A percentile compares a stretch with the other conserved stretches of the same genome.
phyloP scores from a whole-genome alignment of 306 rosid genomes.

The Macrotyloma uniflorum region DNA sequence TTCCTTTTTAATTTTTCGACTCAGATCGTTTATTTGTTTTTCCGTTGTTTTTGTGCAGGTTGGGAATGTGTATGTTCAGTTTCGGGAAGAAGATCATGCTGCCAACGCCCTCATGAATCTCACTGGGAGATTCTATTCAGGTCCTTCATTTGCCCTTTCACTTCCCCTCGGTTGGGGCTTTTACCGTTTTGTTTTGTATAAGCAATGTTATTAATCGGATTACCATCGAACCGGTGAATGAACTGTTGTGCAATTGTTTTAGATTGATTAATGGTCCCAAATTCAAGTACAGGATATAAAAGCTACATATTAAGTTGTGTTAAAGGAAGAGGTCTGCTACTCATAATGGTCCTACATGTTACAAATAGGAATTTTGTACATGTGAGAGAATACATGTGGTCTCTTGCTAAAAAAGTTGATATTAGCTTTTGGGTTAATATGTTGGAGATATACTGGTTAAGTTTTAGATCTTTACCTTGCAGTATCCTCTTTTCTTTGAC shows the following conservation, averaged over 20 bases:
- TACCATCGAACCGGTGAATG: neutral
- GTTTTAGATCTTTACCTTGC: constrained; percentile 13
- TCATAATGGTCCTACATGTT: neutral
- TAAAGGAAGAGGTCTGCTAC: neutral
- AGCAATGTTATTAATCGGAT: constrained; percentile 22
- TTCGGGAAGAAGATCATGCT: constrained; percentile 97
- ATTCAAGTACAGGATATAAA: neutral
- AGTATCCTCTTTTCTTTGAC: constrained; percentile 30
- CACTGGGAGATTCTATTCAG: constrained; percentile 91
- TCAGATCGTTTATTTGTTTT: neutral
- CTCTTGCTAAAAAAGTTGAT: neutral
- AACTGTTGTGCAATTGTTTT: no score
- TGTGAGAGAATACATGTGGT: neutral
- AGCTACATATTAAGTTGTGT: neutral
- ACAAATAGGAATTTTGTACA: neutral
- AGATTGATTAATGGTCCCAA: neutral
- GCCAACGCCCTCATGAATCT: constrained; percentile 88
- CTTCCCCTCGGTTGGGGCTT: neutral
- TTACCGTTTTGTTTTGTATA: neutral
- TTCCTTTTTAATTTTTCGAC: neutral
- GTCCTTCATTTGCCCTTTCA: constrained; percentile 37
- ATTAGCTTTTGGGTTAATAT: constrained; percentile 45
- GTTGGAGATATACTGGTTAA: constrained; percentile 40
- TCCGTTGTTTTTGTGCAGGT: constrained; percentile 54
- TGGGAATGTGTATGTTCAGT: constrained; percentile 86